Evolutionary conservation across 73 alveolate genomes (phyloP), one percentile per base, ranked within the genome.

Genomic region (Durusdinium trenchii): DNA sequence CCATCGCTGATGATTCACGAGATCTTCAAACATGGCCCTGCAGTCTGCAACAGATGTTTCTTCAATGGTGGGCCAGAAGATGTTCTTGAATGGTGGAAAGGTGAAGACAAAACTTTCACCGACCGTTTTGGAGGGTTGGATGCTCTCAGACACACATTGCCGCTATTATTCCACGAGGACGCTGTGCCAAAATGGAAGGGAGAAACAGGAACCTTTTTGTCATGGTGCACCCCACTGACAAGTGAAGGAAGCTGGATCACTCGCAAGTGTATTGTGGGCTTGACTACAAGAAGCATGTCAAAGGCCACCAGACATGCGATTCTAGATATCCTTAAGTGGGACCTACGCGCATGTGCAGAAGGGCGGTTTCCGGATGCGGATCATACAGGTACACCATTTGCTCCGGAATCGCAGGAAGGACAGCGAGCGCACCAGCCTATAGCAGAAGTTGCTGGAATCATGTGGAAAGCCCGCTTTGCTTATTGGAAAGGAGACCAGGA

Each of bases 401-500:
- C 61, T 2, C 20, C 18, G 14, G 42, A 76, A 40, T 43, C 43
- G 62, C 45, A 40, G 6, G 87, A 78, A 45, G 87, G 87, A 20
- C 42, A 45, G 46, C 10, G 87, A 45, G 87, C 87, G 1, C 62
- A 43, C 42, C 3, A 1, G 46, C 45, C 87, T 12, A 78, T 78
- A 16, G 87, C 87, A 5, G 62, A 16, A 4, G 45, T 18, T 1
- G 3, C 87, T 5, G 51, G 51, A 51, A 1, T 38, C 45, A 7
- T 76, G 28, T 78, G 87, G 87, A 83, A 51, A 6, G 93, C 75
- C 30, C 50, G 93, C 93, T 83, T 83, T 18, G 4, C 46, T 35
- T n/a, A 83, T 12, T 83, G 93, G 93, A 83, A 83, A 30, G 93
- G 93, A 35, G 93, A 83, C 75, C 93, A 83, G 12, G 93, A 83